A percentile compares a stretch with the other conserved stretches of the same genome.
These are phyloP conservation scores for Atractiella rhizophila DNA, from an alignment of 768 basidiomycete genomes.

Conservation along the genomic window DNA sequence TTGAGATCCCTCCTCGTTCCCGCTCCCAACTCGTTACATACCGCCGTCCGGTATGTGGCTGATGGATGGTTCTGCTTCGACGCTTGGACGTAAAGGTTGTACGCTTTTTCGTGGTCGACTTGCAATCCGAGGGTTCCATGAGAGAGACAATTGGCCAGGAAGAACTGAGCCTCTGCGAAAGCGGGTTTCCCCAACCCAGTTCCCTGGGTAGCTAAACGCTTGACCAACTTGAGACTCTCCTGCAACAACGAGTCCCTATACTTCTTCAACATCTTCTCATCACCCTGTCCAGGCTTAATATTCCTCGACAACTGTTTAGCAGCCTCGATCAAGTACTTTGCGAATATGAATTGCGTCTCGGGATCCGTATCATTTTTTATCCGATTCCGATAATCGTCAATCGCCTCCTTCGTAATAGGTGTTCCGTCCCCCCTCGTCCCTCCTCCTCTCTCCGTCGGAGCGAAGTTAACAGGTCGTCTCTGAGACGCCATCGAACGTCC, in stretches of 20 bases:
- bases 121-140: constrained; percentile 85
- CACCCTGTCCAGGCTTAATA: constrained; percentile 35
- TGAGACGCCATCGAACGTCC: too few relatives aligned
- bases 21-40: constrained; percentile 95
- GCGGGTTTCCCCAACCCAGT: constrained; percentile 30
- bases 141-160: constrained; percentile 87
- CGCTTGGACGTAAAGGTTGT: constrained; percentile 87
- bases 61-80: constrained; percentile 90
- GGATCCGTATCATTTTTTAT: constrained; percentile 97
- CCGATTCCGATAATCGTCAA: constrained; percentile 87
- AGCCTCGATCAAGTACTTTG: constrained; percentile 97
- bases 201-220: constrained; percentile 72
- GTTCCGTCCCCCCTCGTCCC: neutral
- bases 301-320: constrained; percentile 84
- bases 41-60: constrained; percentile 85
- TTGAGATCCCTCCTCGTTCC: constrained; percentile 70
- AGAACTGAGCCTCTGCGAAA: constrained; percentile 92
- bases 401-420: constrained; percentile 38
- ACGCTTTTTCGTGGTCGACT: constrained; percentile 92
- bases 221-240: constrained; percentile 76
- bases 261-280: constrained; percentile 49
- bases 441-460: too few relatives aligned
- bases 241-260: constrained; percentile 65
- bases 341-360: constrained; percentile 87
- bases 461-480: too few relatives aligned